Conservation (phyloP, 2,329 filamentous ascomycete species). For the Davidsoniella neocaledoniae region DNA sequence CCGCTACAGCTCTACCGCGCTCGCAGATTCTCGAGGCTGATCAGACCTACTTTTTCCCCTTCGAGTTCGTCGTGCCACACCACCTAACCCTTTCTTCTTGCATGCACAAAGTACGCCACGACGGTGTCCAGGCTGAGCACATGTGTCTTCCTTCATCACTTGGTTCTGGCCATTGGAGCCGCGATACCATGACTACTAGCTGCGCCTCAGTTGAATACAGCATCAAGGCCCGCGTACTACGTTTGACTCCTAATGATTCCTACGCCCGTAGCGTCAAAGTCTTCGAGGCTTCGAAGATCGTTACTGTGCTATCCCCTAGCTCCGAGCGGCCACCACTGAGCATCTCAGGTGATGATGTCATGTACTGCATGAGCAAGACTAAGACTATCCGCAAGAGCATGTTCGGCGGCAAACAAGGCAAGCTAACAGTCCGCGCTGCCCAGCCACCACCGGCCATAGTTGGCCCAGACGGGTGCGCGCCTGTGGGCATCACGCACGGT, state of each 20-base stretch:
- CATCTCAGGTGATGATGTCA: constrained; percentile 29
- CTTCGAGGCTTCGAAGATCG: constrained; percentile 26
- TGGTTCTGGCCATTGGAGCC: constrained; percentile 16
- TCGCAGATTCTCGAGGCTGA: constrained; percentile 32
- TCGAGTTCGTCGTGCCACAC: constrained; percentile 41
- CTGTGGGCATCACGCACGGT: constrained; percentile 24
- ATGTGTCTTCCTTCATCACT: constrained; percentile 36
- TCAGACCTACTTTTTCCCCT: constrained; percentile 33
- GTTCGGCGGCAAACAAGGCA: constrained; percentile 33
- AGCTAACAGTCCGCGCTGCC: constrained; percentile 27
- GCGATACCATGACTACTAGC: constrained; percentile 35
- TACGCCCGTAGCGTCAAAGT: constrained; percentile 17
- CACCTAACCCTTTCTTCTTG: constrained; percentile 41
- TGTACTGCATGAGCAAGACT: constrained; percentile 32
- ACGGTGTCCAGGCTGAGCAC: constrained; percentile 34
- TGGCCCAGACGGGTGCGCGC: constrained; percentile 26
- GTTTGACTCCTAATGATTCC: constrained; percentile 17
- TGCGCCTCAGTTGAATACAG: constrained; percentile 38
- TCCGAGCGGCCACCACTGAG: constrained; percentile 35
- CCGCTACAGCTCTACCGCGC: constrained; percentile 28
- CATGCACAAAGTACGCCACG: constrained; percentile 29
- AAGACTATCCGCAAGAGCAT: constrained; percentile 38
- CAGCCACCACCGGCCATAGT: constrained; percentile 34
- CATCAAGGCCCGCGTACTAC: constrained; percentile 29
- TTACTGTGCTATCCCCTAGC: constrained; percentile 36